Evolutionary conservation across 2,329 filamentous ascomycete species (phyloP), one percentile per base, ranked within the genome.

Genomic region (Celoporthe dispersa): DNA sequence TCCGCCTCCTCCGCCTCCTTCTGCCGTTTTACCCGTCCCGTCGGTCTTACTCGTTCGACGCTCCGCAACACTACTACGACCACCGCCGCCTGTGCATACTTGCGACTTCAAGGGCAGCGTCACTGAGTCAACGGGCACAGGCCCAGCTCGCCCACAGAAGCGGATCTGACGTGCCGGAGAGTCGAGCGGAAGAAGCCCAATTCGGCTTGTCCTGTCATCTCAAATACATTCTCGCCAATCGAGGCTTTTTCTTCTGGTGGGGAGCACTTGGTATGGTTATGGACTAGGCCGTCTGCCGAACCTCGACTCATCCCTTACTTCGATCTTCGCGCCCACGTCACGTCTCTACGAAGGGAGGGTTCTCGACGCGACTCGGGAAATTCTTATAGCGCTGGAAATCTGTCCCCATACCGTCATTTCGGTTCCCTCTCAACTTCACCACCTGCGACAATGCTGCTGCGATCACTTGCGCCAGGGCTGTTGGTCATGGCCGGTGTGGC

Each of bases 401-500:
- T 51, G 22, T 44, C 59, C 16, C 9, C 28, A 51, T 31, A 28
- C 35, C 19, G n/a, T 22, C 39, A 37, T 28, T 3, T 33, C 48
- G 44, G 55, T 16, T 33, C 19, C 8, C 31, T 44, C 19, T 55
- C 59, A 55, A 41, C 55, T 19, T 57, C 28, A 55, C 19, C 9
- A 8, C 9, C 39, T 63, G 37, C 48, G 28, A 68, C 66, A 44
- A 72, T 72, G 70, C 55, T 67, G 44, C 44, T 55, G 41, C 64
- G 65, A 63, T 70, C 33, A 37, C 41, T 72, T 16, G 31, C 66
- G 62, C 70, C 70, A 57, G 68, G 51, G 6, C 31, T 70, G 55
- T 62, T 72, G 68, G 70, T 57, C 25, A 51, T 71, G 33, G 59
- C 25, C 48, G 63, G 68, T 8, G 8, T 72, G 62, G 68, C 48